A percentile compares a stretch with the other conserved stretches of the same genome.
These are phyloP conservation scores for Leccinum broughii DNA, from an alignment of 768 basidiomycete species.

Conservation along the genomic window DNA sequence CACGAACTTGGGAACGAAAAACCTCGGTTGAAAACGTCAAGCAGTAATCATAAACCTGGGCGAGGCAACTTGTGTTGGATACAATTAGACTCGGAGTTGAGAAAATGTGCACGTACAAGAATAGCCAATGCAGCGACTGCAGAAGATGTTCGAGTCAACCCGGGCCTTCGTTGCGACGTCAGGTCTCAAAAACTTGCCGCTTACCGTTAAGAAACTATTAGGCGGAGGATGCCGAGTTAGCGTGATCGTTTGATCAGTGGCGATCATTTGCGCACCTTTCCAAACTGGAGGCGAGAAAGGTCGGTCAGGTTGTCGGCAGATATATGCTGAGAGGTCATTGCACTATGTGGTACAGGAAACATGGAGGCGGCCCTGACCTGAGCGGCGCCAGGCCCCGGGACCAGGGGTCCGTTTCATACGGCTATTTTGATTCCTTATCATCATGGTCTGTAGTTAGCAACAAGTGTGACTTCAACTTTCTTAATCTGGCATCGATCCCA, in stretches of 20 bases:
- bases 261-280: conserved; percentile 15
- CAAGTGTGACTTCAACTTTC: too few species aligned
- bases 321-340: conserved; percentile 10
- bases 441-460: too few species aligned
- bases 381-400: too few species aligned
- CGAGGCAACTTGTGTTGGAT: background rate
- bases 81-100: background rate
- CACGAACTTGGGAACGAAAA: background rate
- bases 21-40: conserved; percentile 27
- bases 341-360: background rate
- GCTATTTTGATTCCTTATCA: too few species aligned
- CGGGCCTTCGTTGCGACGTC: background rate
- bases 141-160: background rate
- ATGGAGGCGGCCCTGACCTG: conserved; percentile 19
- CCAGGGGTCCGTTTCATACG: too few species aligned
- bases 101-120: conserved; percentile 13
- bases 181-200: background rate
- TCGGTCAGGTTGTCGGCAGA: conserved; percentile 8
- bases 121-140: conserved; percentile 22
- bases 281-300: conserved; percentile 20
- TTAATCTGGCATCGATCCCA: background rate
- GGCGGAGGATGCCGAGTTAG: background rate
- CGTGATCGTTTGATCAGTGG: background rate
- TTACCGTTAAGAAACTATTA: conserved; percentile 23
- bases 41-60: conserved; percentile 24